Base-by-base conservation (phyloP, 129 eudicot genomes). In the Chrysanthemum lavandulifolium region DNA sequence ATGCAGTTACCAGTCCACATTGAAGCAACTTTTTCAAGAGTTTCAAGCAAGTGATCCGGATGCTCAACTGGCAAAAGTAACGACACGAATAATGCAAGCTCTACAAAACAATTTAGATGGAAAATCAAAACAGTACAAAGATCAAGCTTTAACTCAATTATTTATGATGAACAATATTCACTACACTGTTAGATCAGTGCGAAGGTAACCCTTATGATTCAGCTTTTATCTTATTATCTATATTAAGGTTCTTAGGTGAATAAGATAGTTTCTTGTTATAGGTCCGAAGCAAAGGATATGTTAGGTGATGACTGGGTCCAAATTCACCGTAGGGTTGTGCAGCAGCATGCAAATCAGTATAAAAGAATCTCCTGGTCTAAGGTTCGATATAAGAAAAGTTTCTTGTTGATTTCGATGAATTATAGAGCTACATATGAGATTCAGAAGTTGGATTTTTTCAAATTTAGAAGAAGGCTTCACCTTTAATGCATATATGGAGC, bases 221-320 rank as follows among this genome's bases (percentile, higher is more conserved):
- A 1, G 31, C 13, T 16, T 8, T 50, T 33, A 59, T 1, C 50
- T 56, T 57, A 25, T 6, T 57, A 58, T 68, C 27, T 4, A 47
- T 66, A 13, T 61, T 18, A 0, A 2, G n/a, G 25, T 29, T 61
- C 19, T 15, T n/a, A 4, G 51, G 74, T 31, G 33, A 55, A 29
- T 53, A 31, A 29, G 0, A 2, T 27, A 4, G 40, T 53, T 1
- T 31, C 3, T 15, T 53, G 13, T 31, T 53, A 10, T 78, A 92
- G 98, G 88, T 92, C 98, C 3, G 96, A 92, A 31, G 98, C 96
- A 51, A 89, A 92, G 84, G 96, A 92, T 66, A 64, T 92, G 69
- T 66, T 92, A 62, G 98, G 98, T 13, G 95, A 89, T 73, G 98
- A 92, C 71, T 89, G 98, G 98, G 98, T 92, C 52, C 96, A 92